These are phyloP conservation scores for Suhomyces atakaporum DNA, from an alignment of 1,139 yeast genomes.

Conservation along the genomic window DNA sequence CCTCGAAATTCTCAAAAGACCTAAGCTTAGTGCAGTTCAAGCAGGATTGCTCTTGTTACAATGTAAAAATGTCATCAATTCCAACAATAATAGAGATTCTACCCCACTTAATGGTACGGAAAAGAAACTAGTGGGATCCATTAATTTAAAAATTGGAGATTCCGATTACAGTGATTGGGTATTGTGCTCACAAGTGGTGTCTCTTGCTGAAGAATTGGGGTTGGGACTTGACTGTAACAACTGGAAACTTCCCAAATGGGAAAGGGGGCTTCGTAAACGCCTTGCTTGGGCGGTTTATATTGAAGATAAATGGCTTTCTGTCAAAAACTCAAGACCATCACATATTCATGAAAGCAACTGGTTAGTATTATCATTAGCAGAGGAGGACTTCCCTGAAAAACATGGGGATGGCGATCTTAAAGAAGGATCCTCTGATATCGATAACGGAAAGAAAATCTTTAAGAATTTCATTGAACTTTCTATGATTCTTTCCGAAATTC, in stretches of 20 bases:
- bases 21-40: slow-evolving; percentile 78
- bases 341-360: slow-evolving; percentile 70
- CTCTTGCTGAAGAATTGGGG: slow-evolving; percentile 83
- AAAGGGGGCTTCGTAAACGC: slow-evolving; percentile 76
- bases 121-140: slow-evolving; percentile 1
- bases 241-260: slow-evolving; percentile 95
- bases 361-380: slow-evolving; percentile 62
- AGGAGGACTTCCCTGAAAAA: slow-evolving; percentile 76
- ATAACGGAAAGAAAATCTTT: slow-evolving; percentile 70
- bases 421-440: slow-evolving; percentile 70
- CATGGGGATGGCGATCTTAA: slow-evolving; percentile 57
- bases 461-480: slow-evolving; percentile 69
- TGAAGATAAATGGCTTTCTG: slow-evolving; percentile 85
- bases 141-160: slow-evolving; percentile 26
- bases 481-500: slow-evolving; percentile 69
- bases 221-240: slow-evolving; percentile 80
- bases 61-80: slow-evolving; percentile 50
- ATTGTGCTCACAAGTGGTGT: slow-evolving; percentile 81
- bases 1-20: slow-evolving; percentile 66
- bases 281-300: slow-evolving; percentile 92
- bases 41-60: slow-evolving; percentile 72
- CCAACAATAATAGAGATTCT: neutral
- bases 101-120: slow-evolving; percentile 13
- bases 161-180: slow-evolving; percentile 77
- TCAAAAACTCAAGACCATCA: slow-evolving; percentile 78